Evolutionary conservation across 345 rosid species (phyloP).

Genomic region (Cochlearia excelsa): DNA sequence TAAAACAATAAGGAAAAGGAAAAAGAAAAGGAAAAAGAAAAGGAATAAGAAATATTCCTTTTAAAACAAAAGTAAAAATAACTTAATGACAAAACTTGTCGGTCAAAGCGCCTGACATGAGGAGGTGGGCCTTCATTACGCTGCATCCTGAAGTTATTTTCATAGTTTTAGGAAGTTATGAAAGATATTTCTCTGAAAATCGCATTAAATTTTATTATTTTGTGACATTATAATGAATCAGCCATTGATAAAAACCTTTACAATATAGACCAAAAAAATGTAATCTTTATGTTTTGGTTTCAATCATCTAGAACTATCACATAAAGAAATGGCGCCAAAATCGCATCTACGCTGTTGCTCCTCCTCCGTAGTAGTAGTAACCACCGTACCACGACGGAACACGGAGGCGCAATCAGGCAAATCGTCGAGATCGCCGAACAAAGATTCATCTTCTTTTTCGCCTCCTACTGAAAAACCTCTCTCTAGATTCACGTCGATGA

Average conservation of each 20-base stretch:
- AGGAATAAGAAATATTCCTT: too few species aligned
- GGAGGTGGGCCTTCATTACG: too few species aligned
- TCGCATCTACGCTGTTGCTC: slow-evolving; percentile 37
- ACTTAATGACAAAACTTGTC: too few species aligned
- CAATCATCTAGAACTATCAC: slow-evolving; percentile 38
- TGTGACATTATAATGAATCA: slow-evolving; percentile 1
- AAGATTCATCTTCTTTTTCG: slow-evolving; percentile 52
- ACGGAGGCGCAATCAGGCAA: slow-evolving; percentile 69
- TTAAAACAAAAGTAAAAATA: too few species aligned
- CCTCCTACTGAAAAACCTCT: slow-evolving; percentile 30
- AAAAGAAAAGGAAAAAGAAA: too few species aligned
- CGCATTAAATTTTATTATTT: too few species aligned
- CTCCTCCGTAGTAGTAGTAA: slow-evolving; percentile 16
- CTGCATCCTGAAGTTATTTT: too few species aligned
- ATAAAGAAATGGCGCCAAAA: slow-evolving; percentile 40
- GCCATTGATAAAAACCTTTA: slow-evolving; percentile 33
- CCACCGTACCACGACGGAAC: slow-evolving; percentile 39
- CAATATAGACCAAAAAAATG: slow-evolving; percentile 23
- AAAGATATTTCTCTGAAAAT: too few species aligned
- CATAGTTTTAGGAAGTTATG: too few species aligned
- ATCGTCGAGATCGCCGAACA: slow-evolving; percentile 70
- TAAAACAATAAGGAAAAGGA: too few species aligned
- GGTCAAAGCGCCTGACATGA: too few species aligned
- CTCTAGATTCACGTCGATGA: slow-evolving; percentile 33
- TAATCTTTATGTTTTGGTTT: slow-evolving; percentile 8